Evolutionary conservation across 2,329 filamentous ascomycete genomes (phyloP), one percentile per base, ranked within the genome.

Genomic region (Calonectria pauciramosa): DNA sequence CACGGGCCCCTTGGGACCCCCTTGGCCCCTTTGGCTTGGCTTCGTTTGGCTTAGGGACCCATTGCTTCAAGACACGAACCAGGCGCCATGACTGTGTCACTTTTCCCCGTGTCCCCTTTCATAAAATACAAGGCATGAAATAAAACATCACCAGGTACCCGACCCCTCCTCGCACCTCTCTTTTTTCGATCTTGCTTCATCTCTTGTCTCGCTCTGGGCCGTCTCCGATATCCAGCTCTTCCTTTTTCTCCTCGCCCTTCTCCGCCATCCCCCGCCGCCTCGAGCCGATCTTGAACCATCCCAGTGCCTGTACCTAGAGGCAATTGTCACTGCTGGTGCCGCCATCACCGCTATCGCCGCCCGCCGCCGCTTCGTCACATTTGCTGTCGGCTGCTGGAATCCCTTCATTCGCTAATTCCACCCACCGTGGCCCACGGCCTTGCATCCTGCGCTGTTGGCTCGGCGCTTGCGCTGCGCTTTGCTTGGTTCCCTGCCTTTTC

Each of bases 51-150:
- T 70, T 68, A 70, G 73, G 74, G 78, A 76, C 79, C 80, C 78
- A 80, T 79, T 80, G 80, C 79, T 80, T 81, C 80, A 81, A 81
- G 80, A 80, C 80, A 81, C 80, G 80, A 79, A 80, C 78, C 78
- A 74, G 80, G 78, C 75, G 80, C 75, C 76, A 76, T 81, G 76
- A 75, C 70, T 81, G 80, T 81, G 80, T 80, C 80, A 80, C 78
- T 81, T 80, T 80, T 79, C 80, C 77, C 80, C 80, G 80, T 81
- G 75, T 80, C 76, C 80, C 80, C 80, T 80, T 81, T 81, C 80
- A 81, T 81, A 80, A 81, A 81, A 80, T 80, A 80, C 71, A 80
- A 78, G 77, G 73, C 76, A 81, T 70, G 78, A 80, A 81, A 81
- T 81, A 81, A 81, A 81, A 81, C 78, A 81, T 81, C 78, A 76